phyloP scores from a whole-genome alignment of 1,284 basidiomycete species.

The Naganishia liquefaciens region DNA sequence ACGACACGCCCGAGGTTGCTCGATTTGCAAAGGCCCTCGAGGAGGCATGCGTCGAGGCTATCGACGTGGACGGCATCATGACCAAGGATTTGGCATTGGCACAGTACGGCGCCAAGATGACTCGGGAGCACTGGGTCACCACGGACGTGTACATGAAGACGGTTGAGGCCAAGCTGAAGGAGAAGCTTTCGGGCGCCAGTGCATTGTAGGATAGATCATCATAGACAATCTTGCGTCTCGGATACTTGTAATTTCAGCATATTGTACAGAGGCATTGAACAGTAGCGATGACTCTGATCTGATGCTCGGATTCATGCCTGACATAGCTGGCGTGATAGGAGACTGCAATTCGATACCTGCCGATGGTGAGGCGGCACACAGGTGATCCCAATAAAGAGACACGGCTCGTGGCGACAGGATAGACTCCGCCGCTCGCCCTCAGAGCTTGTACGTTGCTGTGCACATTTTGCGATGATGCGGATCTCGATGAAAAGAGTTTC shows the following conservation, averaged over 20 bases:
- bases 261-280: neutral
- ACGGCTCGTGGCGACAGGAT: too few relatives aligned
- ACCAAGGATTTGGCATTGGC: slow-evolving; percentile 95
- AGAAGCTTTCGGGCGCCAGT: slow-evolving; percentile 30
- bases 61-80: slow-evolving; percentile 88
- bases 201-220: slow-evolving; percentile 13
- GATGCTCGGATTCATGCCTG: too few relatives aligned
- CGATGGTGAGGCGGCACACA: too few relatives aligned
- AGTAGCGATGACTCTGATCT: too few relatives aligned
- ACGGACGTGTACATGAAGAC: slow-evolving; percentile 89
- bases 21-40: slow-evolving; percentile 82
- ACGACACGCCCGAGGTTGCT: slow-evolving; percentile 74
- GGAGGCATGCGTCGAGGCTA: slow-evolving; percentile 83
- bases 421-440: too few relatives aligned
- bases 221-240: slow-evolving; percentile 1
- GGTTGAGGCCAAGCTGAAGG: slow-evolving; percentile 56
- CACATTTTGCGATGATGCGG: too few relatives aligned
- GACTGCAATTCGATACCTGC: too few relatives aligned
- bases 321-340: too few relatives aligned
- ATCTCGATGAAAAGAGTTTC: too few relatives aligned
- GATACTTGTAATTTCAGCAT: slow-evolving; percentile 3
- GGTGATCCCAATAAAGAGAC: too few relatives aligned
- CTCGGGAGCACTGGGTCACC: slow-evolving; percentile 88
- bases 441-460: too few relatives aligned
- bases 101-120: slow-evolving; percentile 89